These are phyloP conservation scores for Aaosphaeria arxii DNA, from an alignment of 2,329 filamentous ascomycete genomes.

Conservation along the genomic window DNA sequence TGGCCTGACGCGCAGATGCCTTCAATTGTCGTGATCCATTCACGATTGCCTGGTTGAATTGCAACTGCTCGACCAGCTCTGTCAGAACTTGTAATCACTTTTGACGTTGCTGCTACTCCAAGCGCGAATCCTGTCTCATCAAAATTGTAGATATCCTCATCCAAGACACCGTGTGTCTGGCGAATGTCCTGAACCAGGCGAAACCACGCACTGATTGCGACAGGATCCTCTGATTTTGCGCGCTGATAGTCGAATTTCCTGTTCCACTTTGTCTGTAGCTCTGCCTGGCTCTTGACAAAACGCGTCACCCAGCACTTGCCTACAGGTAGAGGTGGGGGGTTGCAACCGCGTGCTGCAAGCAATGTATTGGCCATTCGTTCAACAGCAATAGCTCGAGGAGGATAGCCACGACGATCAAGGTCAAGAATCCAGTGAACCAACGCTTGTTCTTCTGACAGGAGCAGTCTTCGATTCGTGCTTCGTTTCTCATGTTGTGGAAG, in stretches of 20 bases:
- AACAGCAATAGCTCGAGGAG: constrained; percentile 1
- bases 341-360: constrained; percentile 6
- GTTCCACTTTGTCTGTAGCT: constrained; percentile 7
- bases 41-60: background rate
- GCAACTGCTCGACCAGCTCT: no score
- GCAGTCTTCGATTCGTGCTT: background rate
- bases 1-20: constrained; percentile 2
- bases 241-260: constrained; percentile 3
- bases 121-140: no score
- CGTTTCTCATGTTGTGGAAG: background rate
- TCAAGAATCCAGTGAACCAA: constrained; percentile 1
- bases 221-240: constrained; percentile 4
- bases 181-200: constrained; percentile 4
- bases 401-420: constrained; percentile 1
- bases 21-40: constrained; percentile 5
- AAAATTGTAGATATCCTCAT: no score
- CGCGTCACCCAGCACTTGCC: constrained; percentile 1
- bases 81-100: constrained; percentile 1
- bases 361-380: constrained; percentile 3
- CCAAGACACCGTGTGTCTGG: constrained; percentile 2
- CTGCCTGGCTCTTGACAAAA: constrained; percentile 4
- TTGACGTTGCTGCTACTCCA: constrained; percentile 15
- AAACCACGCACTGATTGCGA: constrained; percentile 5
- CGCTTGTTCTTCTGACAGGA: background rate
- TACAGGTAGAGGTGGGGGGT: constrained; percentile 1